Evolutionary conservation across 2,329 filamentous ascomycete species (phyloP).

Genomic region (Ceratocystis papillata): DNA sequence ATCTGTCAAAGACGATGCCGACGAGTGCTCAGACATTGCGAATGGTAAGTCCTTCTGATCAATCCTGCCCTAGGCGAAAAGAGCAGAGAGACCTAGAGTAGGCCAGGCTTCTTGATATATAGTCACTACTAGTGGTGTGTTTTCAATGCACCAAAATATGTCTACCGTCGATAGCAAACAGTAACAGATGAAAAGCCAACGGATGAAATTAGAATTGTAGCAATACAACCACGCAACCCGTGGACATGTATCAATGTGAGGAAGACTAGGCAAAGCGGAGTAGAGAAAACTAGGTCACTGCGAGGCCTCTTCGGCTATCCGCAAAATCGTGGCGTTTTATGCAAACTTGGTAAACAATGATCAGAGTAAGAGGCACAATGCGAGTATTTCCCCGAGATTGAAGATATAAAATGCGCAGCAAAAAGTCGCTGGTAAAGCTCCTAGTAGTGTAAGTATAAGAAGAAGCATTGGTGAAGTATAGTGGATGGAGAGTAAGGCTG

Average conservation of each 20-base stretch:
- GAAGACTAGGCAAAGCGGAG: background rate
- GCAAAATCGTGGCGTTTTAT: background rate
- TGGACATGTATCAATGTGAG: background rate
- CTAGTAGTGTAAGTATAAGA: background rate
- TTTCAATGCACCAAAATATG: background rate
- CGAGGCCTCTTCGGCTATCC: no score
- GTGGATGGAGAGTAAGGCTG: background rate
- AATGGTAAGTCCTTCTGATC: background rate
- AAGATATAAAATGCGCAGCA: background rate
- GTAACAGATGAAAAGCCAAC: background rate
- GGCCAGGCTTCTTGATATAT: background rate
- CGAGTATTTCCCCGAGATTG: background rate
- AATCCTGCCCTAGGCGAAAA: background rate
- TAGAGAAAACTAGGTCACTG: no score
- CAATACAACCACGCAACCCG: background rate
- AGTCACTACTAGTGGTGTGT: background rate
- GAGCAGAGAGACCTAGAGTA: background rate
- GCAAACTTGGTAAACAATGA: background rate
- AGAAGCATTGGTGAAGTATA: background rate
- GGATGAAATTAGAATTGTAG: background rate
- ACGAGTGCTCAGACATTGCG: background rate
- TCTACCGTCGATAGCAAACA: background rate
- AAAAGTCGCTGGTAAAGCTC: no score
- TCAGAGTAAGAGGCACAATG: background rate
- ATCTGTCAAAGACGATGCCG: background rate